Conservation (phyloP, 192 early-diverging fungal genomes). For the Bifiguratus adelaidae region DNA sequence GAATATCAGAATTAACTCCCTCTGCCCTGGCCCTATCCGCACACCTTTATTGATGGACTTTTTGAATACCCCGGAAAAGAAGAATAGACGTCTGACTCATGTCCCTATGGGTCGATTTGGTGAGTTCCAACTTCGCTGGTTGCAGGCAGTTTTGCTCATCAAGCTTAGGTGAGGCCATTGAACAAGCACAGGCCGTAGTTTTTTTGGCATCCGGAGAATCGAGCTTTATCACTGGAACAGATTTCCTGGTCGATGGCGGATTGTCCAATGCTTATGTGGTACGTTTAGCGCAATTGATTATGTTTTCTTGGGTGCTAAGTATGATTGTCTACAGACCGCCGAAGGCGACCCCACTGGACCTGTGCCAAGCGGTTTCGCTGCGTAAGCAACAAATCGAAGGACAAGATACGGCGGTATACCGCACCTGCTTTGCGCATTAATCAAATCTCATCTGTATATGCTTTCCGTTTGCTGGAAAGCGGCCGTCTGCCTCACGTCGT, state of each 20-base stretch:
- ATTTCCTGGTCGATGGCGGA: conserved; percentile 77
- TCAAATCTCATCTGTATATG: too few species aligned
- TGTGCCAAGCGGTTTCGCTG: conserved; percentile 18
- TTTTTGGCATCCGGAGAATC: conserved; percentile 76
- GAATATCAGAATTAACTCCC: conserved; percentile 73
- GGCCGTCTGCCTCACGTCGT: too few species aligned
- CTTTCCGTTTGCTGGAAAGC: too few species aligned
- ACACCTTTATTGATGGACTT: conserved; percentile 79
- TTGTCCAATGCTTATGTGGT: conserved; percentile 65
- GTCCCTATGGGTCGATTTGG: conserved; percentile 79
- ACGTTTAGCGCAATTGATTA: conserved; percentile 3
- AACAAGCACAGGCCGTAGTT: conserved; percentile 71
- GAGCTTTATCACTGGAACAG: conserved; percentile 70
- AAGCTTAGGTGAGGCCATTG: conserved; percentile 63
- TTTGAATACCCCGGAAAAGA: conserved; percentile 76
- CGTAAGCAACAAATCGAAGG: too few species aligned
- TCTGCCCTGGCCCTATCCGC: conserved; percentile 73
- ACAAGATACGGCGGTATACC: too few species aligned
- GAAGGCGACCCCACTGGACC: conserved; percentile 22
- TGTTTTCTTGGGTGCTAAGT: neutral
- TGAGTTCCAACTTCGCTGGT: conserved; percentile 8
- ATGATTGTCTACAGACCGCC: conserved; percentile 17
- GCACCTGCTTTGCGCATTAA: too few species aligned
- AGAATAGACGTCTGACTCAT: conserved; percentile 65
- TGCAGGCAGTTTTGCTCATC: neutral